phyloP scores from a whole-genome alignment of 192 early-diverging fungal species.

The Phlyctochytrium planicorne region DNA sequence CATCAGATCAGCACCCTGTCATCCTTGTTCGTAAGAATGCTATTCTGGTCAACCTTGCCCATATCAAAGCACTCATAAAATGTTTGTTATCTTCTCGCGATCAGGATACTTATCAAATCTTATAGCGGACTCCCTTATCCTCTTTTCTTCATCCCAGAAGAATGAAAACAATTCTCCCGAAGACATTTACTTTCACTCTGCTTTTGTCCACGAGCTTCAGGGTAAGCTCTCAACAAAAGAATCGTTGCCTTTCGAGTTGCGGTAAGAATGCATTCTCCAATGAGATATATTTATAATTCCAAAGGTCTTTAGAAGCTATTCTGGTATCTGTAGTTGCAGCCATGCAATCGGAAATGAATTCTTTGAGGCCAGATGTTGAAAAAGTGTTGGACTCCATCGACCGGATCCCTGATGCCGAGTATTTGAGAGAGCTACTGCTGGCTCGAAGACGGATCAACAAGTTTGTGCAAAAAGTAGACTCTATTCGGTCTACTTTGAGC shows the following conservation, averaged over 20 bases:
- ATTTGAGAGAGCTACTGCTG: slow-evolving; percentile 76
- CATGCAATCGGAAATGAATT: slow-evolving; percentile 49
- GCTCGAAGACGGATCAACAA: slow-evolving; percentile 75
- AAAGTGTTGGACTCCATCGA: slow-evolving; percentile 69
- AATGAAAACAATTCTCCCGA: slow-evolving; percentile 11
- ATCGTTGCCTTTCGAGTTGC: slow-evolving; percentile 32
- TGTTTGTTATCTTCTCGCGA: slow-evolving; percentile 26
- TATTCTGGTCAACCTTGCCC: slow-evolving; percentile 78
- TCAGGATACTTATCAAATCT: neutral
- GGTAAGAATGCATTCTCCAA: slow-evolving; percentile 13
- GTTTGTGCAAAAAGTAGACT: slow-evolving; percentile 73
- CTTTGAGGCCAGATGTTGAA: slow-evolving; percentile 67
- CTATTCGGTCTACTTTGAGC: slow-evolving; percentile 75
- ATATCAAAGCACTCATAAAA: slow-evolving; percentile 80
- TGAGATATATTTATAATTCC: neutral
- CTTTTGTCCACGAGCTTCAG: slow-evolving; percentile 79
- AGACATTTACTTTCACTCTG: slow-evolving; percentile 51
- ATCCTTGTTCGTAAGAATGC: slow-evolving; percentile 80
- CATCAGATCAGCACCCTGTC: slow-evolving; percentile 75
- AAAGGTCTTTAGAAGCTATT: slow-evolving; percentile 79
- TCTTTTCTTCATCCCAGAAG: slow-evolving; percentile 52
- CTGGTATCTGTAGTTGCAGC: slow-evolving; percentile 69
- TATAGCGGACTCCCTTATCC: slow-evolving; percentile 66
- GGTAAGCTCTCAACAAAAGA: slow-evolving; percentile 58
- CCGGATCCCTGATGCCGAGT: slow-evolving; percentile 67